phyloP scores from a whole-genome alignment of 768 basidiomycete species.

The Leccinum sublutescens region DNA sequence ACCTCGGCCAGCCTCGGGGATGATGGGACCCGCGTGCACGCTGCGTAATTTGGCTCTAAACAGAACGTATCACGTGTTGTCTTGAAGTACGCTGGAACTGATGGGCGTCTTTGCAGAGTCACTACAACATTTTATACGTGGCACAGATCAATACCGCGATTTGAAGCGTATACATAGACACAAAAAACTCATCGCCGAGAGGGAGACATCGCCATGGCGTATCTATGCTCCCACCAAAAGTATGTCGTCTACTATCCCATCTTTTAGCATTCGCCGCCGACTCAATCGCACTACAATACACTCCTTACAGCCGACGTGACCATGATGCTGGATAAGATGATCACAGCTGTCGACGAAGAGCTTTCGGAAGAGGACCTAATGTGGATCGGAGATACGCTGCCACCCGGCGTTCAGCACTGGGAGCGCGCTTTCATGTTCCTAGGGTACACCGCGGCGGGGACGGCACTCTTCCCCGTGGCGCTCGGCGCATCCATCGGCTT shows the following conservation, averaged over 20 bases:
- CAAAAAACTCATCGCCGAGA: background rate
- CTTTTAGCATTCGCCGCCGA: background rate
- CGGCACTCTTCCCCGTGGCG: background rate
- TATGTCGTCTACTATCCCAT: background rate
- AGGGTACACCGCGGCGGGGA: background rate
- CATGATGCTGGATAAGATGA: background rate
- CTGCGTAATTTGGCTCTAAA: background rate
- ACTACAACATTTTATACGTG: background rate
- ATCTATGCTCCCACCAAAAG: background rate
- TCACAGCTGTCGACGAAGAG: background rate
- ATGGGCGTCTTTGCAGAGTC: background rate
- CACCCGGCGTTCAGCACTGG: background rate
- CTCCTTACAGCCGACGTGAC: background rate
- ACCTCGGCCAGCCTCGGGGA: slow-evolving; percentile 15
- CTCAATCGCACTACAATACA: background rate
- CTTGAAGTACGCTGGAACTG: background rate
- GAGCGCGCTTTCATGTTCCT: background rate
- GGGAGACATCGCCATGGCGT: background rate
- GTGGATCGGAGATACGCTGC: background rate
- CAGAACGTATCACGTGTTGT: background rate
- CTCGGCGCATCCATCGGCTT: background rate
- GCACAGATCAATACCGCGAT: background rate
- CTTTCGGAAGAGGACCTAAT: background rate
- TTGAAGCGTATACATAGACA: background rate
- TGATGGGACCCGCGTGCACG: slow-evolving; percentile 11